Evolutionary conservation across 2,329 filamentous ascomycete genomes (phyloP), one percentile per base, ranked within the genome.

Genomic region (Phyllosticta capitalensis): DNA sequence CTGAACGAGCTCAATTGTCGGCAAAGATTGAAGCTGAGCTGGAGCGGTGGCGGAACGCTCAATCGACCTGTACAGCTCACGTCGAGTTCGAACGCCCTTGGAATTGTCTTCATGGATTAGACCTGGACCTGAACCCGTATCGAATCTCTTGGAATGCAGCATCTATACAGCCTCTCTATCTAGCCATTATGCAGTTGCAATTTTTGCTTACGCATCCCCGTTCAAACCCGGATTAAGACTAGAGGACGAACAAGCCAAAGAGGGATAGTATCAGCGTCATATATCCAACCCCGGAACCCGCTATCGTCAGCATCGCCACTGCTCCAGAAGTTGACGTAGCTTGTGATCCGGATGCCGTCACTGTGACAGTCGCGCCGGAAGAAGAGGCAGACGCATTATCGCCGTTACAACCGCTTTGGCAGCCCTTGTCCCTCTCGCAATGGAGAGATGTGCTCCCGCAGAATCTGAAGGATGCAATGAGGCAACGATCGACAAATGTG

Each of bases 391-490:
- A 54, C 9, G 54, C n/a, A 14, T 49, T 19, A 5, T 30, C 30
- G 1, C 49, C 58, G 45, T 53, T 22, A 30, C 58, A 60, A 7
- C 58, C 58, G 24, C 54, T 60, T 54, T 60, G 58, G 33, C 58
- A 60, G 5, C 49, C 33, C 2, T 26, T 20, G 10, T 20, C 20
- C 17, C 28, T 19, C 9, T 24, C 50, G 30, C 58, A 60, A 21
- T 60, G 58, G 14, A 22, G 48, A 0, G n/a, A 17, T 9, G 54
- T 50, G 19, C 21, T 50, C 7, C 58, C 58, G 17, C 58, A 60
- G 33, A 53, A 60, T 19, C 30, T 54, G 24, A 12, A 45, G 24
- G 2, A 48, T 45, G 33, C n/a, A 4, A 53, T 12, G 19, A 45
- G 26, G 5, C 10, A 6, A 14, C 26, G 28, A 48, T 30, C 24